A percentile compares a stretch with the other conserved stretches of the same genome.
These are phyloP conservation scores for Fusarium paranaense DNA, from an alignment of 2,329 filamentous ascomycete genomes.

Conservation along the genomic window DNA sequence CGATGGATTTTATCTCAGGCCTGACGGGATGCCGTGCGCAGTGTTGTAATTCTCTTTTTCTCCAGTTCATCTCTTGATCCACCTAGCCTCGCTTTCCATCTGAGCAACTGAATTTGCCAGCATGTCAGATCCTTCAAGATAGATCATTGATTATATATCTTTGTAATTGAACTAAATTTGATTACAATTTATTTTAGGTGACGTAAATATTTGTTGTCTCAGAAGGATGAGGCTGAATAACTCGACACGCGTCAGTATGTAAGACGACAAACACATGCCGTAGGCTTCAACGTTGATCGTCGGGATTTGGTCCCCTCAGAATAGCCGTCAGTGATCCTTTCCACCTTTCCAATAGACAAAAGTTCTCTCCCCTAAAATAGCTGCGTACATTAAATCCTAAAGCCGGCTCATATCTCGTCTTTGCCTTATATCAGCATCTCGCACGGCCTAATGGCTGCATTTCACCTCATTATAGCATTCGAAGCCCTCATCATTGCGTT, in stretches of 20 bases:
- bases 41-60: not conserved
- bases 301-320: not conserved
- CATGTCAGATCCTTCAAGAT: not conserved
- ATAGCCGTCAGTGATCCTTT: not conserved
- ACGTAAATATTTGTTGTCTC: not conserved
- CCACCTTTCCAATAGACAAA: not conserved
- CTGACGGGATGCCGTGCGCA: not conserved
- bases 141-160: not conserved
- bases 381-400: not conserved
- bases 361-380: not conserved
- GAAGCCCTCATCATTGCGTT: not conserved
- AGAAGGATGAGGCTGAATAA: not conserved
- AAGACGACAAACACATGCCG: not conserved
- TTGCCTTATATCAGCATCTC: not conserved
- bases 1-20: not conserved
- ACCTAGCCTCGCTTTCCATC: not conserved
- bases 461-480: not conserved
- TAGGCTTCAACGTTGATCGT: not conserved
- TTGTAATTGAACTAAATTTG: not conserved
- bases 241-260: not conserved
- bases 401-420: not conserved
- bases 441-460: too few relatives aligned
- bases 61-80: not conserved
- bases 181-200: not conserved
- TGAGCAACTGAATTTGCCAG: not conserved